Conservation (phyloP, 495 filamentous ascomycete genomes). For the Hyphodiscus hymeniophilus region DNA sequence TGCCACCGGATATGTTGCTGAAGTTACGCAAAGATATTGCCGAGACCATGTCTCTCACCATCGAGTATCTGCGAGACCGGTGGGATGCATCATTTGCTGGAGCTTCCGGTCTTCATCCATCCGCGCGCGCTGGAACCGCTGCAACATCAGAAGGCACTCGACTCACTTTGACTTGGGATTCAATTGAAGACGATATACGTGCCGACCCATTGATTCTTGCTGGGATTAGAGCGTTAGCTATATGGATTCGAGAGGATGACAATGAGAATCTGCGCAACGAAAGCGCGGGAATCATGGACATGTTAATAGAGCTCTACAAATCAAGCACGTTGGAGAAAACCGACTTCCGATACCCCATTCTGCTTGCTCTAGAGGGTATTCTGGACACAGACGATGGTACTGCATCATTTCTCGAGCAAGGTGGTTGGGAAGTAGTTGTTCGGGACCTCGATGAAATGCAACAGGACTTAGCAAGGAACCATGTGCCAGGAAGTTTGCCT, state of each 20-base stretch:
- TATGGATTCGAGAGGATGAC: conserved; percentile 59
- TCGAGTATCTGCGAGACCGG: conserved; percentile 58
- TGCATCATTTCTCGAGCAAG: conserved; percentile 32
- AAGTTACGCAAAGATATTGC: conserved; percentile 48
- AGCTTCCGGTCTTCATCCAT: conserved; percentile 42
- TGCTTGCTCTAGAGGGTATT: conserved; percentile 46
- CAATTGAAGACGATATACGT: conserved; percentile 28
- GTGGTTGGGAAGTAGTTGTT: conserved; percentile 41
- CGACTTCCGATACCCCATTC: conserved; percentile 42
- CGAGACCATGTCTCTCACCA: conserved; percentile 47
- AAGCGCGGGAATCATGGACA: conserved; percentile 45
- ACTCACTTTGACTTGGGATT: conserved; percentile 44
- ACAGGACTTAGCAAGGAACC: conserved; percentile 4
- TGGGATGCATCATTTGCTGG: conserved; percentile 52
- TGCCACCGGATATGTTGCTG: conserved; percentile 47
- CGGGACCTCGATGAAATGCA: conserved; percentile 37
- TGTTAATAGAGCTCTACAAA: conserved; percentile 48
- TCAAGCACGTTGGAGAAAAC: conserved; percentile 16
- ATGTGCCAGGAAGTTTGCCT: not conserved
- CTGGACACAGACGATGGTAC: conserved; percentile 34
- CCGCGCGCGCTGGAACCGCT: conserved; percentile 28
- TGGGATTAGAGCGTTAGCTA: conserved; percentile 40
- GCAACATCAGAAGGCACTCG: conserved; percentile 26
- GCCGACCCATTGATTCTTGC: conserved; percentile 42
- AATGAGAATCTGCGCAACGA: conserved; percentile 45